phyloP scores from a whole-genome alignment of 768 basidiomycete genomes.

The Boletus vermiculosoides region DNA sequence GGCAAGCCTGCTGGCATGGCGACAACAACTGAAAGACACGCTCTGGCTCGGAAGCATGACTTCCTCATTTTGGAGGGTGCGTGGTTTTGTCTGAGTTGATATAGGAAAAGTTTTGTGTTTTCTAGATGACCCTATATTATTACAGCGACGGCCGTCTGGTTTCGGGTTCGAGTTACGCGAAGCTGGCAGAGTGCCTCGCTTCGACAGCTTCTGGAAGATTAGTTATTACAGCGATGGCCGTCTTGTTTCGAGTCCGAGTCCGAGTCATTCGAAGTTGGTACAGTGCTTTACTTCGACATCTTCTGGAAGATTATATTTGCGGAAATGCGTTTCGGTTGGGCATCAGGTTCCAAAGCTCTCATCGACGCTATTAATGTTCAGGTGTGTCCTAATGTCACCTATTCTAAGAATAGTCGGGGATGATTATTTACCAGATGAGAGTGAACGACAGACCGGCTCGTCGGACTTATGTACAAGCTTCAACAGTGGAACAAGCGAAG shows the following conservation, averaged over 20 bases:
- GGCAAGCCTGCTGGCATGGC: constrained; percentile 81
- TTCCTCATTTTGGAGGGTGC: constrained; percentile 77
- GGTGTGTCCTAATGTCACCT: constrained; percentile 36
- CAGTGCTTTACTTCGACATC: constrained; percentile 80
- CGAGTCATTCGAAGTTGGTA: constrained; percentile 60
- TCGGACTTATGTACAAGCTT: constrained; percentile 63
- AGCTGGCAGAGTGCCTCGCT: constrained; percentile 73
- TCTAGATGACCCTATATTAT: constrained; percentile 67
- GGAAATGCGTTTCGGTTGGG: constrained; percentile 74
- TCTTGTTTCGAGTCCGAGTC: constrained; percentile 85
- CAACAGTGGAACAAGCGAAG: constrained; percentile 57
- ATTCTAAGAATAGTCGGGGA: neutral
- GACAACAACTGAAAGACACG: constrained; percentile 56
- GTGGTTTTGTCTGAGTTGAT: neutral
- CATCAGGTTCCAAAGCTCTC: constrained; percentile 62
- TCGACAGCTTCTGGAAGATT: constrained; percentile 84
- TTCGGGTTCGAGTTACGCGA: constrained; percentile 77
- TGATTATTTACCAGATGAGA: neutral
- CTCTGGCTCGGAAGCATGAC: constrained; percentile 62
- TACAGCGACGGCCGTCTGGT: constrained; percentile 67
- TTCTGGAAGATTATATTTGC: constrained; percentile 70
- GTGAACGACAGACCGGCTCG: constrained; percentile 47
- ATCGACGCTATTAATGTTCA: constrained; percentile 64
- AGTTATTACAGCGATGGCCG: constrained; percentile 15
- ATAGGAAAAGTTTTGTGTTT: neutral